Conservation (phyloP, 148 eudicot genomes). For the Chenopodium album region DNA sequence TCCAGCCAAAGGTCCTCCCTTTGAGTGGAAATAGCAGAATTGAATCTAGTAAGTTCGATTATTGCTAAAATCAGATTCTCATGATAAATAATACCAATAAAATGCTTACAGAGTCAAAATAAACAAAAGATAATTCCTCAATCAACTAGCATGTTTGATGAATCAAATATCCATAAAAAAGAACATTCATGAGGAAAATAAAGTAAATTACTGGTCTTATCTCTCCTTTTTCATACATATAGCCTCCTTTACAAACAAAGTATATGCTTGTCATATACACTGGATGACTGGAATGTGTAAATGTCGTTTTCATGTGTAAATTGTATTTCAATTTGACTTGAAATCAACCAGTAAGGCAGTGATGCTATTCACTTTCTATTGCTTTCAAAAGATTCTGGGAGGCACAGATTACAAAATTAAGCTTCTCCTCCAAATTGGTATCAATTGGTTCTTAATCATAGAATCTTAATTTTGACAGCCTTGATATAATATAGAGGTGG, state of each 20-base stretch:
- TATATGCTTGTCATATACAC: background rate
- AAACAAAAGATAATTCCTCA: background rate
- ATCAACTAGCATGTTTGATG: background rate
- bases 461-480: no score
- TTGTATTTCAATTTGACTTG: no score
- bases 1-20: background rate
- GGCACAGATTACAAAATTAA: background rate
- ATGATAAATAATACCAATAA: background rate
- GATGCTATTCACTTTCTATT: background rate
- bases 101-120: background rate
- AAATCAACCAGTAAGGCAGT: no score
- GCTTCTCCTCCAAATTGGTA: no score
- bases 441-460: no score
- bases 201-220: background rate
- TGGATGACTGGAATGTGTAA: background rate
- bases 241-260: background rate
- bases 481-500: background rate
- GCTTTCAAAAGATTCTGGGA: background rate
- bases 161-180: background rate
- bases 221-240: background rate
- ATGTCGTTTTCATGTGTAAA: background rate
- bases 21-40: background rate
- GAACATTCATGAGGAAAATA: background rate
- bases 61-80: background rate
- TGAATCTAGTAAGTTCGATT: background rate